Conservation (phyloP, 331 rosid genomes). For the Malus hybrid region DNA sequence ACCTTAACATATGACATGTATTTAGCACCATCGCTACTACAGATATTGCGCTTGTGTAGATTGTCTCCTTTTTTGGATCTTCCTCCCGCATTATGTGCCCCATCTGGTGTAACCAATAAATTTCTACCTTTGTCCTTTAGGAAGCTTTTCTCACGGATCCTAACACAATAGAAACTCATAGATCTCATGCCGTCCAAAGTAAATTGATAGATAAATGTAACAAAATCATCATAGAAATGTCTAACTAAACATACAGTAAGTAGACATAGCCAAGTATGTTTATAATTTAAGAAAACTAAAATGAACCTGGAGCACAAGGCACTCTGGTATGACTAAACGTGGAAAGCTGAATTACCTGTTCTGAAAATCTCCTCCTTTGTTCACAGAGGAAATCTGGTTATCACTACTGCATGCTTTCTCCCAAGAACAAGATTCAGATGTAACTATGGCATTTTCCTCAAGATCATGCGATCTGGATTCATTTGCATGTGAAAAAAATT, state of each 20-base stretch:
- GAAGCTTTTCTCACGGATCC: conserved; percentile 43
- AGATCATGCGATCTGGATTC: conserved; percentile 37
- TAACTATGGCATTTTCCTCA: conserved; percentile 42
- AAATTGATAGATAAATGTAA: background rate
- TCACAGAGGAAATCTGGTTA: conserved; percentile 51
- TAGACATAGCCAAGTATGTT: background rate
- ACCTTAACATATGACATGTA: conserved; percentile 98
- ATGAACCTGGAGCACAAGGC: background rate
- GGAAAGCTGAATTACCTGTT: conserved; percentile 35
- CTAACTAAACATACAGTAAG: background rate
- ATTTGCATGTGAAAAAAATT: conserved; percentile 28
- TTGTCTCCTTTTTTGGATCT: conserved; percentile 50
- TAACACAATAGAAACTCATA: conserved; percentile 32
- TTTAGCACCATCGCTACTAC: conserved; percentile 56
- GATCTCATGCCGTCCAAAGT: background rate
- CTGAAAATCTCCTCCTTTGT: conserved; percentile 34
- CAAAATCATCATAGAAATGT: background rate
- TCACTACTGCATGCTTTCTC: conserved; percentile 71
- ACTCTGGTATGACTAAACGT: background rate
- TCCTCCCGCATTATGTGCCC: conserved; percentile 30
- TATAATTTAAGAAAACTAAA: background rate
- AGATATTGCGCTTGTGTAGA: conserved; percentile 35
- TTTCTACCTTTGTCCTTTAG: conserved; percentile 39
- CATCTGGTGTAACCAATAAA: conserved; percentile 36
- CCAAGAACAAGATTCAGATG: conserved; percentile 76